A percentile compares a stretch with the other conserved stretches of the same genome.
phyloP scores from a whole-genome alignment of 2,329 filamentous ascomycete genomes.

The Pseudocercospora musae region DNA sequence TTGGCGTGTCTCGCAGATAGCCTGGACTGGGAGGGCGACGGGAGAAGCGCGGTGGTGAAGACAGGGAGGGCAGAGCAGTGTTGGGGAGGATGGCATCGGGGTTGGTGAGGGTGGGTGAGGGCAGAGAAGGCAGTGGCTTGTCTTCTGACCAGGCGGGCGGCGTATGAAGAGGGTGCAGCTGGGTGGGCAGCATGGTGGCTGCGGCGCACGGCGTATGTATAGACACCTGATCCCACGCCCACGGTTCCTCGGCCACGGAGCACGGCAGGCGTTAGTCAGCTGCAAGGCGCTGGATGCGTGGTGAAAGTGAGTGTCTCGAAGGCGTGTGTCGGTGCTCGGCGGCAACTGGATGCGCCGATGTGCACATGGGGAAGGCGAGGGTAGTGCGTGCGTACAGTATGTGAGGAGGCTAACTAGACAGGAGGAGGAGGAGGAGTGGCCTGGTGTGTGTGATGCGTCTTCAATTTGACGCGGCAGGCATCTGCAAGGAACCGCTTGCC shows the following conservation, averaged over 20 bases:
- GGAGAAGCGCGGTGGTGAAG: conserved; percentile 22
- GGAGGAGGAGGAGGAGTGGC: too few species aligned
- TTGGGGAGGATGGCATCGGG: conserved; percentile 90
- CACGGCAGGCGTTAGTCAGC: not conserved
- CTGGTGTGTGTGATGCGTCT: too few species aligned
- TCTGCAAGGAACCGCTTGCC: not conserved
- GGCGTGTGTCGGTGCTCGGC: not conserved
- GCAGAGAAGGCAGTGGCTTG: conserved; percentile 46
- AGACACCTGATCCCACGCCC: not conserved
- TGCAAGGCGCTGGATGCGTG: not conserved
- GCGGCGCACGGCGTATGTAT: not conserved
- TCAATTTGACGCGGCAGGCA: conserved; percentile 5
- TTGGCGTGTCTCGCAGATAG: conserved; percentile 25
- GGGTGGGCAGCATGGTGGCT: conserved; percentile 5
- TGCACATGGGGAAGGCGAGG: not conserved
- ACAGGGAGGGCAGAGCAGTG: conserved; percentile 31
- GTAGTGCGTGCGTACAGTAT: too few species aligned
- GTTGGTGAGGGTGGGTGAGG: conserved; percentile 84
- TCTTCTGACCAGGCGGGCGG: conserved; percentile 15
- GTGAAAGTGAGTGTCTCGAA: not conserved
- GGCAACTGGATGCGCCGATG: not conserved
- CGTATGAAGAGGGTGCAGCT: conserved; percentile 17
- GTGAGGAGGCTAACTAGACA: too few species aligned
- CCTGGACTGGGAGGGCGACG: conserved; percentile 30
- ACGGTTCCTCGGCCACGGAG: not conserved